These are phyloP conservation scores for Penicillium paneum DNA, from an alignment of 2,329 filamentous ascomycete genomes.

Conservation along the genomic window DNA sequence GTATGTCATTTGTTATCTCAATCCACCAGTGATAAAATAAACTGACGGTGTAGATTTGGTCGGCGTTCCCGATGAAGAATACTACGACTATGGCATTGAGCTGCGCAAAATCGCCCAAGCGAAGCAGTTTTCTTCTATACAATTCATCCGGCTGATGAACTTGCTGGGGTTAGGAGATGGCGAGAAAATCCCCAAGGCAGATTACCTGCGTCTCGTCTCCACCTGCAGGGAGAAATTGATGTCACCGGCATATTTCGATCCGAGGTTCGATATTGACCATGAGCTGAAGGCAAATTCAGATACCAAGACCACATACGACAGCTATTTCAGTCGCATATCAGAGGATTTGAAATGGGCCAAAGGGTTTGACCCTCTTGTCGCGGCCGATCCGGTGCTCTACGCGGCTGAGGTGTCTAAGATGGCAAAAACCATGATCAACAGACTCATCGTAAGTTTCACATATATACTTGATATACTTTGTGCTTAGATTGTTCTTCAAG, in stretches of 20 bases:
- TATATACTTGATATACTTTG: neutral
- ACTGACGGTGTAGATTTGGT: slow-evolving; percentile 8
- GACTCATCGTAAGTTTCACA: slow-evolving; percentile 1
- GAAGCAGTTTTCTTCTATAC: slow-evolving; percentile 6
- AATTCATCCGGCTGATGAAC: slow-evolving; percentile 1
- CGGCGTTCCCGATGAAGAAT: slow-evolving; percentile 4
- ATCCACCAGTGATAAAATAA: neutral
- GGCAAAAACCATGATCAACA: slow-evolving; percentile 8
- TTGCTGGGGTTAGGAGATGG: slow-evolving; percentile 1
- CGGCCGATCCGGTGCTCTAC: neutral
- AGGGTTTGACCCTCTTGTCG: slow-evolving; percentile 1
- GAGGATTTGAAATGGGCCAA: slow-evolving; percentile 10
- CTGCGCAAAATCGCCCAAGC: slow-evolving; percentile 2
- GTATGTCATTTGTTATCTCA: neutral
- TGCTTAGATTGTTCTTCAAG: neutral
- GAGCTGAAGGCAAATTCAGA: slow-evolving; percentile 6
- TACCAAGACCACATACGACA: slow-evolving; percentile 4
- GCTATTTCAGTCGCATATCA: slow-evolving; percentile 8
- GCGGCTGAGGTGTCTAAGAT: slow-evolving; percentile 1
- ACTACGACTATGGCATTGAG: slow-evolving; percentile 8
- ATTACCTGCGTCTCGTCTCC: slow-evolving; percentile 6
- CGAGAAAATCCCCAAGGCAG: slow-evolving; percentile 1
- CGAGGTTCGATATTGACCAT: slow-evolving; percentile 1
- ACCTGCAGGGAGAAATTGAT: slow-evolving; percentile 6
- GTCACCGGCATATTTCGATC: slow-evolving; percentile 6